Conservation (phyloP, 345 rosid species). For the Iberis pinnata region DNA sequence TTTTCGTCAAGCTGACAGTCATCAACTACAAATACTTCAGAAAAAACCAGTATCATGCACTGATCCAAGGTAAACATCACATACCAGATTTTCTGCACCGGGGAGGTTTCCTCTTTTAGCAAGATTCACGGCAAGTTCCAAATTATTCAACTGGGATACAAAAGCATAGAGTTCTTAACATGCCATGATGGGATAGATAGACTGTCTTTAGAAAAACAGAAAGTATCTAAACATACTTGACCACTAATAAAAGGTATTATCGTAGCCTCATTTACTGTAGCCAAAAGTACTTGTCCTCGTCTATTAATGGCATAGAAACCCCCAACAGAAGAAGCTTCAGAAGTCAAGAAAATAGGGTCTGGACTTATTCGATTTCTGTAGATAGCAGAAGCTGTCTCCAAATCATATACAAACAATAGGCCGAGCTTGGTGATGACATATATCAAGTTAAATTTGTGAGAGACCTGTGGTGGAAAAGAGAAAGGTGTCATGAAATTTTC, state of each 20-base stretch:
- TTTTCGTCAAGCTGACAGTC: slow-evolving; percentile 2
- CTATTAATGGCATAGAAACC: slow-evolving; percentile 97
- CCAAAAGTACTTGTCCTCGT: slow-evolving; percentile 80
- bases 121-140: slow-evolving; percentile 97
- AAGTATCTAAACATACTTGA: slow-evolving; percentile 53
- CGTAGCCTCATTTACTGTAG: slow-evolving; percentile 91
- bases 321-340: slow-evolving; percentile 85
- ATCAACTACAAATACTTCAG: slow-evolving; percentile 7
- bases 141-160: slow-evolving; percentile 71
- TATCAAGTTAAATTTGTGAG: slow-evolving; percentile 87
- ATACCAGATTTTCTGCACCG: slow-evolving; percentile 98
- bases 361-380: slow-evolving; percentile 98
- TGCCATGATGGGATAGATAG: neutral
- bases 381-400: slow-evolving; percentile 97
- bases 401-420: slow-evolving; percentile 89
- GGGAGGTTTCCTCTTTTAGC: slow-evolving; percentile 99
- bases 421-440: slow-evolving; percentile 98
- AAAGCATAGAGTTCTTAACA: slow-evolving; percentile 18
- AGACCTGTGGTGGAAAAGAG: slow-evolving; percentile 56
- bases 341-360: slow-evolving; percentile 94
- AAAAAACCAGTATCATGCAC: slow-evolving; percentile 14
- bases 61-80: slow-evolving; percentile 20
- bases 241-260: slow-evolving; percentile 94
- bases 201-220: slow-evolving; percentile 1
- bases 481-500: slow-evolving; percentile 15